phyloP scores from a whole-genome alignment of 2,329 filamentous ascomycete species.

The Fusarium dlaminii region DNA sequence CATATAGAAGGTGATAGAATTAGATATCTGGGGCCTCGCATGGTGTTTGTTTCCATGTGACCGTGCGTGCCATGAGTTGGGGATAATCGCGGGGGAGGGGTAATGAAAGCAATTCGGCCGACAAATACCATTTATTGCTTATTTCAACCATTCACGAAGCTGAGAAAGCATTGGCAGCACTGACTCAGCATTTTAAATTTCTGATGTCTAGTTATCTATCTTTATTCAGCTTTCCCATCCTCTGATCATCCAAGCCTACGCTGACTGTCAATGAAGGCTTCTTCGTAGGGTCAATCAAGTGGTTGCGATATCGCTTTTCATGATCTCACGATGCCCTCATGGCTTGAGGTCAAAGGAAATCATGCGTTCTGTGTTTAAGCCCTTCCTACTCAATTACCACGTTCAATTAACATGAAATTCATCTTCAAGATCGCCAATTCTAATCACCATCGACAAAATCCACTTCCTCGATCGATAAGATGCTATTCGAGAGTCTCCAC shows the following conservation, averaged over 20 bases:
- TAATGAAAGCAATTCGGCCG: constrained; percentile 3
- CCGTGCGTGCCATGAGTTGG: constrained; percentile 31
- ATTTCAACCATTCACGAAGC: background rate
- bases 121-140: background rate
- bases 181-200: background rate
- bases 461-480: constrained; percentile 8
- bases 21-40: constrained; percentile 28
- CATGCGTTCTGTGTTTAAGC: background rate
- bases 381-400: background rate
- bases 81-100: constrained; percentile 41
- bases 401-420: background rate
- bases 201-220: background rate
- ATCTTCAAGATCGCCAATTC: background rate
- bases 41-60: constrained; percentile 39
- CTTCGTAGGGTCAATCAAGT: background rate
- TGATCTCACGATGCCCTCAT: background rate
- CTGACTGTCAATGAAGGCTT: no score
- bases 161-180: background rate
- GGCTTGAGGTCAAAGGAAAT: background rate
- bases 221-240: background rate
- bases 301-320: background rate
- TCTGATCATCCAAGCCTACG: background rate
- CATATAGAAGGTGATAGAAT: constrained; percentile 17
- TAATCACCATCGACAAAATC: constrained; percentile 13
- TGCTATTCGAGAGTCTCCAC: constrained; percentile 17